Conservation (phyloP, 2,329 filamentous ascomycete genomes). For the Trichophyton verrucosum region DNA sequence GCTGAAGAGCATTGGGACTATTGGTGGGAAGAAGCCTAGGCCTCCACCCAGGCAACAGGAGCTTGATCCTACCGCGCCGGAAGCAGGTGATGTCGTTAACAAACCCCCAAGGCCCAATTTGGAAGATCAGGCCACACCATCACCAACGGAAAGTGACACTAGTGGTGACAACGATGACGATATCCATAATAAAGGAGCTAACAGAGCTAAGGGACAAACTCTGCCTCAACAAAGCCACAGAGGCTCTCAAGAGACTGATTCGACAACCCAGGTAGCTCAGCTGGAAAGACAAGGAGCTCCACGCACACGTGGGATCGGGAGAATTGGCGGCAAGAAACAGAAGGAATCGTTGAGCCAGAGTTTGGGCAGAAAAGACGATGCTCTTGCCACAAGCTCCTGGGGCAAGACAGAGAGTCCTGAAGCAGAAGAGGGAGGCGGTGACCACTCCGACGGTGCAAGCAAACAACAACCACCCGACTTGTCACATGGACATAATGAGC, state of each 20-base stretch:
- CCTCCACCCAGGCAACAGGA: background rate
- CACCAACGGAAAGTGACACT: background rate
- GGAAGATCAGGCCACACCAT: constrained; percentile 7
- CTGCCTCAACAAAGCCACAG: background rate
- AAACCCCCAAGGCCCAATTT: background rate
- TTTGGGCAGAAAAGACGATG: background rate
- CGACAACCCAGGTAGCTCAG: constrained; percentile 6
- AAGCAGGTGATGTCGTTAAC: background rate
- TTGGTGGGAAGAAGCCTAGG: constrained; percentile 11
- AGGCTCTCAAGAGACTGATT: background rate
- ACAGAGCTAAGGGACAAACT: constrained; percentile 7
- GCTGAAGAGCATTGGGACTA: constrained; percentile 9
- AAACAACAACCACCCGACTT: background rate
- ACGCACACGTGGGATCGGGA: constrained; percentile 17
- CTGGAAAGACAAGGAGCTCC: background rate
- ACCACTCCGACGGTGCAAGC: constrained; percentile 4
- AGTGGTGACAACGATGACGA: constrained; percentile 7
- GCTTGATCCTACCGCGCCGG: background rate
- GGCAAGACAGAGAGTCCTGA: constrained; percentile 13
- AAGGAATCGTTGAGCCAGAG: constrained; percentile 12
- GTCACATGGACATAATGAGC: constrained; percentile 9
- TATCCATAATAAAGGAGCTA: background rate
- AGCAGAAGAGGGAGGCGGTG: constrained; percentile 6
- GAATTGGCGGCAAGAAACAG: constrained; percentile 23
- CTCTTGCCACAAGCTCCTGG: background rate